Base-by-base conservation (phyloP, 176 grass and related monocot species). In the Triticum urartu region DNA sequence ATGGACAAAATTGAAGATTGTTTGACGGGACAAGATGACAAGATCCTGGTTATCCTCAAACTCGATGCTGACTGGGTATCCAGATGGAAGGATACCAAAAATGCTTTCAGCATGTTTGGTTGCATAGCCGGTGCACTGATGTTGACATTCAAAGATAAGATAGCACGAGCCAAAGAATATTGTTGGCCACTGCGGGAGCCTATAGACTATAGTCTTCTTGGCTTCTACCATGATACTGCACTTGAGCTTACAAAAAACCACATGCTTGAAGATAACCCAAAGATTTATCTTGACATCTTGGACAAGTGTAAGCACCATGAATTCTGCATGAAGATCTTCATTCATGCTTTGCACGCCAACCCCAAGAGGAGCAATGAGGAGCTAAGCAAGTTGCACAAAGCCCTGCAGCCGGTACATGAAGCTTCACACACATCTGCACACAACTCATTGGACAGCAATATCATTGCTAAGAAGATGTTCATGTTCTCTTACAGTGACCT, bases 1-100 rank as follows among this genome's bases (percentile, higher is more conserved):
- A 33, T 5, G 18, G 0, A 15, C 17, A 58, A 33, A 4, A 56
- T 77, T 10, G 11, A 0, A 34, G 8, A 10, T 56, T 6, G 9
- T 17, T 21, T 30, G 0, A 0, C 0, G 1, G 25, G 60, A 0
- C n/a, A 8, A 11, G 21, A 7, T 48, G 11, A 1, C 4, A 0
- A 13, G 64, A 30, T n/a, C 76, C 1, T 78, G 0, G 21, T 78
- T 61, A 58, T 78, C 25, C 32, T 78, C 3, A 68, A 68, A 68
- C 28, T 68, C 18, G 65, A 68, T 18, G 0, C 18, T 18, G 20
- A 78, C 21, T 33, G 22, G 52, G 22, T 1, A n/a, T 11, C 11
- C 0, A 4, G 9, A 40, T 77, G 74, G 74, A 15, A 21, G 47
- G 22, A 30, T 0, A 77, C 26, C 26, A 58, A 2, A 12, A 58